phyloP scores from a whole-genome alignment of 2,329 filamentous ascomycete species.

The Ceratocystis variospora region DNA sequence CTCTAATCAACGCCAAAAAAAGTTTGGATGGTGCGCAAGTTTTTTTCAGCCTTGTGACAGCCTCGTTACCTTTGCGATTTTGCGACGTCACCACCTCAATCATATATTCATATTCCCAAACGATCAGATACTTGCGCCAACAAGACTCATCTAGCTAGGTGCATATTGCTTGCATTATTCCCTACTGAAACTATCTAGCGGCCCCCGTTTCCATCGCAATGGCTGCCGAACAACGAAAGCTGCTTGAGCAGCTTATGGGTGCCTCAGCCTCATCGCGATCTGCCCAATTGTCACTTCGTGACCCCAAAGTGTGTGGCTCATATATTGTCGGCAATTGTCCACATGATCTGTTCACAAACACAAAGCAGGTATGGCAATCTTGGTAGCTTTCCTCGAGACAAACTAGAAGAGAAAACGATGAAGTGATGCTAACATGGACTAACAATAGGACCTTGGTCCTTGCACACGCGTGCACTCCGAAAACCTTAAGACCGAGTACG shows the following conservation, averaged over 20 bases:
- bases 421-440: not conserved
- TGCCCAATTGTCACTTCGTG: conserved; percentile 73
- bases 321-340: conserved; percentile 90
- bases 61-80: not conserved
- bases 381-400: not conserved
- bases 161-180: not conserved
- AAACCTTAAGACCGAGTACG: conserved; percentile 77
- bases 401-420: not conserved
- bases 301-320: conserved; percentile 87
- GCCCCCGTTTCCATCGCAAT: conserved; percentile 34
- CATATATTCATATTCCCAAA: not conserved
- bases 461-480: conserved; percentile 85
- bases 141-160: not conserved
- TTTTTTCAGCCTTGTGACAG: conserved; percentile 15
- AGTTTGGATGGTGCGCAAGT: conserved; percentile 5
- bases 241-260: conserved; percentile 94
- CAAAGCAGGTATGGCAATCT: conserved; percentile 51
- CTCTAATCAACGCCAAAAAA: conserved; percentile 6
- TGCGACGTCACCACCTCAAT: not conserved
- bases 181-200: not conserved
- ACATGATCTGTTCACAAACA: conserved; percentile 98
- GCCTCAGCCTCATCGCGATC: conserved; percentile 58
- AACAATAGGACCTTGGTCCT: conserved; percentile 57
- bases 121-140: not conserved
- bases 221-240: conserved; percentile 95